A percentile compares a stretch with the other conserved stretches of the same genome.
These are phyloP conservation scores for Thozetella sp. DNA, from an alignment of 495 filamentous ascomycete species.

Conservation along the genomic window DNA sequence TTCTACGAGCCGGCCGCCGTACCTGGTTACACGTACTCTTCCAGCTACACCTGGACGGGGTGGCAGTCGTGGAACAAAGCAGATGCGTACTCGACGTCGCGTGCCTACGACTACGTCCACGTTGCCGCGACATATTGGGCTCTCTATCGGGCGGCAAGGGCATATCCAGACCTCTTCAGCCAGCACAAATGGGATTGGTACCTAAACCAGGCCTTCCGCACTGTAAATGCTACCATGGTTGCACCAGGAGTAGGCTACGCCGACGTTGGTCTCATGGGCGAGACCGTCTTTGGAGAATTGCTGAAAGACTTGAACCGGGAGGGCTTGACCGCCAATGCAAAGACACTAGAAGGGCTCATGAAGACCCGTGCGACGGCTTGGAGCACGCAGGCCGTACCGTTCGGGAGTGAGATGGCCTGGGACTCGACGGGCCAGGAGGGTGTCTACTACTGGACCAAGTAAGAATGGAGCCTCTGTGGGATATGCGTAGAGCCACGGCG, in stretches of 20 bases:
- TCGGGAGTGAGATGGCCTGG: constrained; percentile 59
- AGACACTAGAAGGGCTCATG: constrained; percentile 36
- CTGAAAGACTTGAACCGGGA: constrained; percentile 45
- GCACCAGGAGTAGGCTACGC: constrained; percentile 27
- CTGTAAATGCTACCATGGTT: constrained; percentile 21
- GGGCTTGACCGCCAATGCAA: constrained; percentile 31
- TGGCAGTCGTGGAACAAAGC: constrained; percentile 43
- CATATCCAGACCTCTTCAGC: constrained; percentile 34
- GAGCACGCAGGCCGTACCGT: constrained; percentile 42
- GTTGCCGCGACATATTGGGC: constrained; percentile 51
- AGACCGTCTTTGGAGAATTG: constrained; percentile 50
- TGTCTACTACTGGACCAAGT: constrained; percentile 53
- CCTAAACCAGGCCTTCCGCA: constrained; percentile 42
- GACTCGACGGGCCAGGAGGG: constrained; percentile 59
- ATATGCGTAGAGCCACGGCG: background rate
- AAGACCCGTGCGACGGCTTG: constrained; percentile 41
- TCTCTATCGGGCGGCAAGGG: constrained; percentile 47
- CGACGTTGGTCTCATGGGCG: constrained; percentile 51
- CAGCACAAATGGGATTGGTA: constrained; percentile 47
- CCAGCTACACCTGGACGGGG: constrained; percentile 36
- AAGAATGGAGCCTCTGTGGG: background rate
- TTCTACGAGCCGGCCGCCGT: constrained; percentile 44
- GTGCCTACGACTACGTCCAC: constrained; percentile 57
- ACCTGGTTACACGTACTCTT: constrained; percentile 35
- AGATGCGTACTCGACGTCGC: constrained; percentile 36